These are phyloP conservation scores for Geum urbanum DNA, from an alignment of 306 rosid species.

Conservation along the genomic window DNA sequence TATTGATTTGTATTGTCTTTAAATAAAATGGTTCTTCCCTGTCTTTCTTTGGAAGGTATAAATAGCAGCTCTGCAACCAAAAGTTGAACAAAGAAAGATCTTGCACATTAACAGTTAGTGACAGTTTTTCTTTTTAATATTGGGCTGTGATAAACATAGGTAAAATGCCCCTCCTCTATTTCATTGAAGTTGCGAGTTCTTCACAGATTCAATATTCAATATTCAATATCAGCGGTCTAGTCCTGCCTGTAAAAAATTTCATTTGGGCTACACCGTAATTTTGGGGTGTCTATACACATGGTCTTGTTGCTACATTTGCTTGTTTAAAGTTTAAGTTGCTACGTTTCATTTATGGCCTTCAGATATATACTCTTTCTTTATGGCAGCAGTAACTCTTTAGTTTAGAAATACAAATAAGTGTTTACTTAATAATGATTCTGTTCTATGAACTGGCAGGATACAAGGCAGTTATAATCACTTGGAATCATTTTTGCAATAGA, in stretches of 20 bases:
- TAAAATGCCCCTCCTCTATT: constrained; percentile 33
- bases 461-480: too few relatives aligned
- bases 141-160: constrained; percentile 31
- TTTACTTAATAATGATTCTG: too few relatives aligned
- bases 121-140: constrained; percentile 23
- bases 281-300: constrained; percentile 11
- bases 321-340: background rate
- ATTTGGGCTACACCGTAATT: constrained; percentile 2
- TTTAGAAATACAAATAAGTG: too few relatives aligned
- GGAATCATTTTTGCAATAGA: too few relatives aligned
- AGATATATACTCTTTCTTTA: too few relatives aligned
- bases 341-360: background rate
- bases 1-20: background rate
- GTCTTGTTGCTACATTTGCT: constrained; percentile 5
- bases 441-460: too few relatives aligned
- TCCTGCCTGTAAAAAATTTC: background rate
- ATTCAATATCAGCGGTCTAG: constrained; percentile 4
- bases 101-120: constrained; percentile 39
- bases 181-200: constrained; percentile 25
- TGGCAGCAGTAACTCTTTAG: background rate
- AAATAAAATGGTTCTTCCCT: too few relatives aligned
- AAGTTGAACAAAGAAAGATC: constrained; percentile 44
- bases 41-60: constrained; percentile 45
- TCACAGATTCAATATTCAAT: constrained; percentile 26
- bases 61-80: constrained; percentile 39